phyloP scores from a whole-genome alignment of 805 yeast genomes.

The Candida qinlingensis region DNA sequence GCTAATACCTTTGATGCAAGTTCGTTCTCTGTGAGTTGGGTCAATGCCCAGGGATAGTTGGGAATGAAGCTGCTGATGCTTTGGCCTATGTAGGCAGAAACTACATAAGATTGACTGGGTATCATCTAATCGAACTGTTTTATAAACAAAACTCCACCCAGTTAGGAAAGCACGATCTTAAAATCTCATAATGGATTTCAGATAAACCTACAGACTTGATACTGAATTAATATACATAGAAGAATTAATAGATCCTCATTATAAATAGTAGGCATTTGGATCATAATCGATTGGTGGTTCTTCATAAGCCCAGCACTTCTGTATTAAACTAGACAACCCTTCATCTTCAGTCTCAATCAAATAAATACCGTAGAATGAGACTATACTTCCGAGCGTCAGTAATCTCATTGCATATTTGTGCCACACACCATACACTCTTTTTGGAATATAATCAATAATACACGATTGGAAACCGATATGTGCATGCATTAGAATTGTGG shows the following conservation, averaged over 20 bases:
- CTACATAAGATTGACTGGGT: slow-evolving; percentile 44
- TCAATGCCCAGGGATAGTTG: not conserved
- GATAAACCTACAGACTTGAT: no score
- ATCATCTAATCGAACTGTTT: not conserved
- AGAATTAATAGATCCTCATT: not conserved
- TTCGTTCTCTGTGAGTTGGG: not conserved
- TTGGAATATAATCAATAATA: slow-evolving; percentile 74
- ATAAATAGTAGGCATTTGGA: slow-evolving; percentile 8
- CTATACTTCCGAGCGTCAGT: slow-evolving; percentile 56
- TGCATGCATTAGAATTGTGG: slow-evolving; percentile 55
- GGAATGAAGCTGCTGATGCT: not conserved
- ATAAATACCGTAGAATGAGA: slow-evolving; percentile 69
- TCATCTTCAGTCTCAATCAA: slow-evolving; percentile 59
- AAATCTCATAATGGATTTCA: no score
- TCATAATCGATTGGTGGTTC: slow-evolving; percentile 17
- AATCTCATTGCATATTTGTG: slow-evolving; percentile 56
- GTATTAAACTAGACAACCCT: slow-evolving; percentile 51
- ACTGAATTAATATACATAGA: no score
- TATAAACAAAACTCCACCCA: no score
- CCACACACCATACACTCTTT: slow-evolving; percentile 63
- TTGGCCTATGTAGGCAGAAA: slow-evolving; percentile 63
- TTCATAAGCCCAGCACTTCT: slow-evolving; percentile 28
- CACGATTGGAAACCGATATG: slow-evolving; percentile 72
- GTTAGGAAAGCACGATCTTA: no score
- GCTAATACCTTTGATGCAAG: not conserved